Percentiles rank a stretch among this genome's conserved stretches.
These are phyloP conservation scores for Bisporella sp. DNA, from an alignment of 2,329 filamentous ascomycete genomes.

Conservation along the genomic window DNA sequence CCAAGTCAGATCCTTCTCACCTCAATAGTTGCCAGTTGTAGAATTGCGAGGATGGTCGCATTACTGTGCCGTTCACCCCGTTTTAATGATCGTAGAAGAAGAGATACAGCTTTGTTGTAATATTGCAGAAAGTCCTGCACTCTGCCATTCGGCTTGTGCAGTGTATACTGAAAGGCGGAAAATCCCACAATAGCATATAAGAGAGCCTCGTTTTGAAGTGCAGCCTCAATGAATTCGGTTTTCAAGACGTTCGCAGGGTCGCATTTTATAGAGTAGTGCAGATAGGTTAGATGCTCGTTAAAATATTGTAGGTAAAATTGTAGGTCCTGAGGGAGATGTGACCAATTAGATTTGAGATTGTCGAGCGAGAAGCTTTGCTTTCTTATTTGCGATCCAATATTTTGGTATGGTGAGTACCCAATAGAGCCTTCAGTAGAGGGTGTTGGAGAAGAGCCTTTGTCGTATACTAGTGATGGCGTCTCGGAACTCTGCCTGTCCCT, in stretches of 20 bases:
- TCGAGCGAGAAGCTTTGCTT: constrained; percentile 1
- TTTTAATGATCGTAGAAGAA: constrained; percentile 65
- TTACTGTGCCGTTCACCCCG: constrained; percentile 64
- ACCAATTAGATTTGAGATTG: constrained; percentile 38
- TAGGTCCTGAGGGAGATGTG: constrained; percentile 59
- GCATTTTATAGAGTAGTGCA: constrained; percentile 74
- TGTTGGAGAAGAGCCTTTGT: constrained; percentile 46
- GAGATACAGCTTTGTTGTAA: constrained; percentile 80
- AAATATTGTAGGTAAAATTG: constrained; percentile 76
- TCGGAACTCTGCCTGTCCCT: constrained; percentile 40
- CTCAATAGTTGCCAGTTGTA: constrained; percentile 91
- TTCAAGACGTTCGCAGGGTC: constrained; percentile 70
- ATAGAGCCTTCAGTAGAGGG: constrained; percentile 36
- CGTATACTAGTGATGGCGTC: constrained; percentile 43
- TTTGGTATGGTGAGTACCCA: constrained; percentile 18
- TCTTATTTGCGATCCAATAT: constrained; percentile 6
- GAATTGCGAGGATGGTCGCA: constrained; percentile 74
- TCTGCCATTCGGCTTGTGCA: constrained; percentile 63
- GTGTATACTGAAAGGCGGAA: constrained; percentile 75
- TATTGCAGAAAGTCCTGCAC: constrained; percentile 80
- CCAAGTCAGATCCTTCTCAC: constrained; percentile 39
- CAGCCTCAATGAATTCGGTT: constrained; percentile 62
- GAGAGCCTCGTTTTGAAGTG: constrained; percentile 71
- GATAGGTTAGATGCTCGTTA: constrained; percentile 66
- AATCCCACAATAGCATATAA: constrained; percentile 85